A percentile compares a stretch with the other conserved stretches of the same genome.
These are phyloP conservation scores for Ganoderma meredithae DNA, from an alignment of 1,284 basidiomycete genomes.

Conservation along the genomic window DNA sequence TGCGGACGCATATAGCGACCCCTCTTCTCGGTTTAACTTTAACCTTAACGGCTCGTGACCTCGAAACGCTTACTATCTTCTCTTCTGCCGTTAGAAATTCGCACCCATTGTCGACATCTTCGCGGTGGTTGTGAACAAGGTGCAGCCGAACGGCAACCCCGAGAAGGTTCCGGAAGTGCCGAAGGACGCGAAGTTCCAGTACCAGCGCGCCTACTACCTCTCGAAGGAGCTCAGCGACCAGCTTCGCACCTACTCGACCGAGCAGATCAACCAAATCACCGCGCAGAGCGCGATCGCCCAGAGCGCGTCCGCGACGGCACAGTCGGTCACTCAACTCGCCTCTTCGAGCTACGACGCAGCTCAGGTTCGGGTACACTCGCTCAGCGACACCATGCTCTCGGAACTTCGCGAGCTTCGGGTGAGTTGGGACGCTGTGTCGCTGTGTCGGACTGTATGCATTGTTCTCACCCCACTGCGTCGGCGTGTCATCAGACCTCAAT, in stretches of 20 bases:
- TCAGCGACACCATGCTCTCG: slow-evolving; percentile 68
- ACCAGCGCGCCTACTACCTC: slow-evolving; percentile 73
- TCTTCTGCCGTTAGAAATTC: slow-evolving; percentile 55
- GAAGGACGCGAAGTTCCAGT: slow-evolving; percentile 61
- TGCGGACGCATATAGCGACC: slow-evolving; percentile 13
- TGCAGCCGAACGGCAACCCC: slow-evolving; percentile 46
- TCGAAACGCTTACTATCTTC: slow-evolving; percentile 22
- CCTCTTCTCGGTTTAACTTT: slow-evolving; percentile 9
- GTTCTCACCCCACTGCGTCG: slow-evolving; percentile 17
- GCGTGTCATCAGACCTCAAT: slow-evolving; percentile 50
- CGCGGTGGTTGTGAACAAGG: slow-evolving; percentile 62
- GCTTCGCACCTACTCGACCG: slow-evolving; percentile 68
- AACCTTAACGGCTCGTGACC: slow-evolving; percentile 22
- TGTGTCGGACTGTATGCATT: neutral
- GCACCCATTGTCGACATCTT: slow-evolving; percentile 77
- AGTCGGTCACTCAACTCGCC: slow-evolving; percentile 62
- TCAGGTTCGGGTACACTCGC: slow-evolving; percentile 54
- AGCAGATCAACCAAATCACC: slow-evolving; percentile 75
- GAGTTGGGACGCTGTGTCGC: slow-evolving; percentile 12
- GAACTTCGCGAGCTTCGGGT: slow-evolving; percentile 72
- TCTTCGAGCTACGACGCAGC: slow-evolving; percentile 60
- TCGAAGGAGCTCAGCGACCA: slow-evolving; percentile 69
- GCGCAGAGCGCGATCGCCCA: slow-evolving; percentile 74
- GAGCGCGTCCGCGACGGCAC: slow-evolving; percentile 72
- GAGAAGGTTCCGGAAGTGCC: slow-evolving; percentile 33